Evolutionary conservation across 208 protist species (phyloP), one percentile per base, ranked within the genome.

Genomic region (Acanthamoeba castellanii): DNA sequence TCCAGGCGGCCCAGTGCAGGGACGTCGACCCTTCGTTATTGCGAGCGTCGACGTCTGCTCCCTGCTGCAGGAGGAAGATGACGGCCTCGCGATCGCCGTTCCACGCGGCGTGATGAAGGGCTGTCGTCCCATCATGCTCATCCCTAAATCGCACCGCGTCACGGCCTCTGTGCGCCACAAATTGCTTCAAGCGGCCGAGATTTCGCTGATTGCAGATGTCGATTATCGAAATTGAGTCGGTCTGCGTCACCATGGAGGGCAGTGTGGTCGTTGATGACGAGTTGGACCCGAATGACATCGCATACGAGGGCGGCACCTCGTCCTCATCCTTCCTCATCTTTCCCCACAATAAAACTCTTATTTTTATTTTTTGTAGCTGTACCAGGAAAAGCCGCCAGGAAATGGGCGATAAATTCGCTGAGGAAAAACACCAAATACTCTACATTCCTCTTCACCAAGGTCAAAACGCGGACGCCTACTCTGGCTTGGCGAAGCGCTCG

Each of bases 61-160:
- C 82, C 14, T 81, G 22, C 37, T 37, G 42, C 20, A 95, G 42
- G 14, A 95, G 68, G 27, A 82, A 30, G 27, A 13, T 14, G 8
- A 92, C 70, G 30, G 66, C 37, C 11, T 81, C 52, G 25, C 25
- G 25, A 14, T 84, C 27, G 25, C 70, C 87, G 47, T 57, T 85
- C 72, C 74, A 78, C 30, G 68, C 30, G 78, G 94, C 94, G 8
- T 93, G 55, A 55, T 95, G 94, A 18, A 95, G 70, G n/a, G 81
- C n/a, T 9, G 81, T 88, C 25, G 81, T 64, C 4, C 81, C 81
- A 27, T 64, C 81, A 0, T 34, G 42, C 27, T 88, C 27, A 27
- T 64, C 50, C 59, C 8, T 25, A 0, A 30, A 68, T 30, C 61
- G 20, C 20, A 68, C 61, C 2, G 27, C 61, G 8, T 68, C 61